Evolutionary conservation across 2,329 filamentous ascomycete species (phyloP), one percentile per base, ranked within the genome.

Genomic region (Talaromyces atroroseus): DNA sequence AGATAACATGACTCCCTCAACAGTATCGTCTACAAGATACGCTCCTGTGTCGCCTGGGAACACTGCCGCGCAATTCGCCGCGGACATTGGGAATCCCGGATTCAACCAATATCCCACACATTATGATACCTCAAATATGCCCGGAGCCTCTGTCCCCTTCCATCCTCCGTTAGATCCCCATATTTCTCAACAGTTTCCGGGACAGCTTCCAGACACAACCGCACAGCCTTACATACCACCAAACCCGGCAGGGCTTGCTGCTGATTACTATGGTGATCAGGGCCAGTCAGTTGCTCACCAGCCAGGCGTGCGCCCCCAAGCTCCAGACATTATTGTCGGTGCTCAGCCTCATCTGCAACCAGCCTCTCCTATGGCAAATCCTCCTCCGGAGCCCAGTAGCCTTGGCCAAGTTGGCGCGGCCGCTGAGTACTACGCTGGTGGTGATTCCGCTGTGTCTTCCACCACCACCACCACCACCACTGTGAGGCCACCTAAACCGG

Each of bases 231-330:
- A 77, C 62, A 69, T 73, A 54, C 76, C 77, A 53, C 70, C 72
- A 56, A 66, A 75, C 42, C 73, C 76, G 20, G 76, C 77, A 53
- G 84, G 83, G 32, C 74, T 76, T 36, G 82, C 82, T 5, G 78
- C 84, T 16, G 82, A 84, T 34, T 86, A 84, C 66, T 86, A 86
- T 65, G 77, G 79, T 45, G 83, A 86, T 64, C 78, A 82, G 62
- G 83, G 83, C 11, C 73, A 85, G 64, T 84, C 81, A 18, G 82
- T 86, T 2, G 65, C 73, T 10, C 66, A 74, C 12, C 84, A 86
- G 66, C 83, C 84, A 6, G 84, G 84, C n/a, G 74, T 83, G 11
- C 75, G 83, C 45, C 77, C 80, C 6, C 68, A 76, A 16, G 73
- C 73, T 32, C 80, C 80, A 23, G 74, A 77, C 1, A 74, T 84